Evolutionary conservation across 1,139 yeast genomes (phyloP), one percentile per base, ranked within the genome.

Genomic region (Taiozyma sp.): DNA sequence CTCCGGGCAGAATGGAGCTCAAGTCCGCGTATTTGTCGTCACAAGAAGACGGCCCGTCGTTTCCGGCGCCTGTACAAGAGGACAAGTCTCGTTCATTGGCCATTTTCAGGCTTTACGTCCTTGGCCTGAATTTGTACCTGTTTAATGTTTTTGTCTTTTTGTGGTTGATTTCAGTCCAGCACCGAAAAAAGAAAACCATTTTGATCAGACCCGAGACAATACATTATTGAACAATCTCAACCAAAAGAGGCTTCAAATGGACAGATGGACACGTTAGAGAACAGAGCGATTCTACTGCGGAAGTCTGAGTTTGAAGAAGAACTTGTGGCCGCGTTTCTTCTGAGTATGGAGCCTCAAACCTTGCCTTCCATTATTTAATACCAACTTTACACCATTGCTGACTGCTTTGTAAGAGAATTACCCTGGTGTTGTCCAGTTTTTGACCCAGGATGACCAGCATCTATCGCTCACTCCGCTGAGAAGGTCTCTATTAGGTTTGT

Each of bases 401-500:
- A 37, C 41, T 37, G 3, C 8, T 8, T 19, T 14, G 8, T 6
- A 6, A 54, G 57, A 47, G 16, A 43, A 51, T 11, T 55, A 44
- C 43, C 32, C 45, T n/a, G 48, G 43, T 19, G 47, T 50, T n/a
- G 45, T 51, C 32, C 43, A 29, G 32, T 28, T 45, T 21, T 43
- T 54, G 1, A 29, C 13, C 3, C 19, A 24, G 19, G 45, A 41
- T 3, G 30, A 24, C 2, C 22, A 35, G 6, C n/a, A 22, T 28
- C 35, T 30, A 9, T 16, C 35, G 10, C 22, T 48, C 14, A 42
- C 46, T 5, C 35, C 47, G 6, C n/a, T 37, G 29, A 24, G 46
- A 14, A 45, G 60, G 16, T 44, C 49, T 4, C 26, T 57, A 9
- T 48, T 56, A 35, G 60, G 60, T 0, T 48, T 53, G 11, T 52